Evolutionary conservation across 1,284 basidiomycete species (phyloP), one percentile per base, ranked within the genome.

Genomic region (Clitocybe nebularis): DNA sequence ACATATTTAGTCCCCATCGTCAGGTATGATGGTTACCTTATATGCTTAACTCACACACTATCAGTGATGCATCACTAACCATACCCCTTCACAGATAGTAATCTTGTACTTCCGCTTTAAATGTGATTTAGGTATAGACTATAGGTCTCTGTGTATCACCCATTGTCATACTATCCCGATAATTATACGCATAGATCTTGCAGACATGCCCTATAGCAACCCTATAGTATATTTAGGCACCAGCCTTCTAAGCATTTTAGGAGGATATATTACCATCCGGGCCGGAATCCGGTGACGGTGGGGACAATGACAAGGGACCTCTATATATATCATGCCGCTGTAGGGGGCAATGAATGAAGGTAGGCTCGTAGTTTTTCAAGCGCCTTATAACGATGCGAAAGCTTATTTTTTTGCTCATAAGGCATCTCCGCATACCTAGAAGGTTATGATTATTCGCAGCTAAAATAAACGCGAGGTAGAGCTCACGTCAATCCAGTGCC

Each of bases 351-450:
- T 50, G 56, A 39, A 46, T 60, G 63, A 35, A 97, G 71, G 63
- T 85, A 88, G 7, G 68, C 69, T 46, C 83, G 77, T 13, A 99
- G 75, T 60, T 90, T 89, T 44, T 83, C 84, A 16, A 99, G 67
- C 0, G 95, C 94, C 46, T 84, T 84, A 58, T 87, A 93, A 44
- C 95, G 71, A 69, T 98, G 95, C 1, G 91, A 95, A 32, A 97
- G 78, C 48, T 70, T 74, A 62, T 96, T 95, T 72, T 98, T 99
- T 60, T 84, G 80, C 29, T 79, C 81, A 2, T 72, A 61, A 36
- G 77, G 73, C 93, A 99, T 96, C 68, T 99, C 93, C n/a, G 93
- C 94, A 53, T 95, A 97, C 14, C 90, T 93, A 34, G 19, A 7
- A 28, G 20, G 11, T 13, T n/a, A 3, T 29, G 10, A 24, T 48